These are phyloP conservation scores for Penicillium crystallinum DNA, from an alignment of 495 filamentous ascomycete species.

Conservation along the genomic window DNA sequence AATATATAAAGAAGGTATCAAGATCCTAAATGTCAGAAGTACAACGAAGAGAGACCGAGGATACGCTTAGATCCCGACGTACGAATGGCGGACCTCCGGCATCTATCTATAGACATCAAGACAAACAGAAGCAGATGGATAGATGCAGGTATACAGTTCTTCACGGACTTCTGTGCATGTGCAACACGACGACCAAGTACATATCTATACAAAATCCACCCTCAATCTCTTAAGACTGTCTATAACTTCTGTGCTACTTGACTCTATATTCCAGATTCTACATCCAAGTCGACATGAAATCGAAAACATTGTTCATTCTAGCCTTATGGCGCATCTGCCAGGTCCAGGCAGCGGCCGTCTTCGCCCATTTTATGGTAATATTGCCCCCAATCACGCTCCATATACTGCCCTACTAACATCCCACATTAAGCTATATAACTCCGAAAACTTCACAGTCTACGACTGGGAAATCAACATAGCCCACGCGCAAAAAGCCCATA, in stretches of 20 bases:
- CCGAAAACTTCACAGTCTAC: slow-evolving; percentile 25
- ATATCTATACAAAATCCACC: slow-evolving; percentile 1
- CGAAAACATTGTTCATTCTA: not conserved
- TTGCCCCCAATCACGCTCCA: not conserved
- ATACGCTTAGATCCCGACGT: not conserved
- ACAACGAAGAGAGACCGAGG: not conserved
- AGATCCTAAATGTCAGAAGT: not conserved
- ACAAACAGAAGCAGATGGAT: not conserved
- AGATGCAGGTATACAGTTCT: slow-evolving; percentile 1
- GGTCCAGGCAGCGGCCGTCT: slow-evolving; percentile 16
- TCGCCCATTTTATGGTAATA: slow-evolving; percentile 36
- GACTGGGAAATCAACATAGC: slow-evolving; percentile 59
- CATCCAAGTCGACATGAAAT: not conserved
- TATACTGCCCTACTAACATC: not conserved
- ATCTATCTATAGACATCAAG: slow-evolving; percentile 6
- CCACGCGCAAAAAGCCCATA: slow-evolving; percentile 54
- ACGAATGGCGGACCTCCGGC: slow-evolving; percentile 4
- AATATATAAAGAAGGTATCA: not conserved
- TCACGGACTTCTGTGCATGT: not conserved
- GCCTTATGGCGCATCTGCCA: not conserved
- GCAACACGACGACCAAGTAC: not conserved
- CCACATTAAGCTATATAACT: slow-evolving; percentile 23
- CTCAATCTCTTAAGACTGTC: not conserved
- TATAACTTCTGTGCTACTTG: not conserved
- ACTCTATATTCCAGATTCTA: not conserved